Evolutionary conservation across 768 basidiomycete genomes (phyloP).

Genomic region (Leccinellum albellum): DNA sequence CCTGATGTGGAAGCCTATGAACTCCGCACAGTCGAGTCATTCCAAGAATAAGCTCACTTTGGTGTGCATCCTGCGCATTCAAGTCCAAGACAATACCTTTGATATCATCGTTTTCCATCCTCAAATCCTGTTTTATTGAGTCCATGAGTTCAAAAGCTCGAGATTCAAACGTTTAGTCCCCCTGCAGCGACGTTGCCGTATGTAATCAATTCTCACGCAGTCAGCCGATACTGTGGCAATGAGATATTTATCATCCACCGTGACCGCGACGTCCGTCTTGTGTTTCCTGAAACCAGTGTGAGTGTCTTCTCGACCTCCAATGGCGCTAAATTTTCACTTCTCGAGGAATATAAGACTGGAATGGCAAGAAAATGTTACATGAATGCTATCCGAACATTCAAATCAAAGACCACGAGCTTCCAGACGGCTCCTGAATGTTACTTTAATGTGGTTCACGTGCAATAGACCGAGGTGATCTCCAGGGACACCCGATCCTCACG

Average conservation of each 20-base stretch:
- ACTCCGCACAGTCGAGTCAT: not conserved
- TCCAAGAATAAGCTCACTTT: not conserved
- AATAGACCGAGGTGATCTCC: slow-evolving; percentile 22
- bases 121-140: not conserved
- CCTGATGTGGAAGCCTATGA: not conserved
- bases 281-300: too few relatives aligned
- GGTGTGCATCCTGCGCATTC: not conserved
- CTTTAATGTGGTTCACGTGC: slow-evolving; percentile 20
- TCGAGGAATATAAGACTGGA: too few relatives aligned
- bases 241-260: too few relatives aligned
- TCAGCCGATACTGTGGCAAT: too few relatives aligned
- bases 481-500: slow-evolving; percentile 9
- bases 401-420: slow-evolving; percentile 9
- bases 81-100: not conserved
- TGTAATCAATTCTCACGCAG: not conserved
- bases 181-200: not conserved
- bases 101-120: not conserved
- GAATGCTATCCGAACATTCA: not conserved
- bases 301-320: too few relatives aligned
- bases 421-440: slow-evolving; percentile 19
- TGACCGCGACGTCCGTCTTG: too few relatives aligned
- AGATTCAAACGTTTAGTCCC: too few relatives aligned
- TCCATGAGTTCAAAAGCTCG: not conserved
- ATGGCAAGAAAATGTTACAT: too few relatives aligned
- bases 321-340: too few relatives aligned